Evolutionary conservation across 2,329 filamentous ascomycete genomes (phyloP).

Genomic region (Huntiella savannae): DNA sequence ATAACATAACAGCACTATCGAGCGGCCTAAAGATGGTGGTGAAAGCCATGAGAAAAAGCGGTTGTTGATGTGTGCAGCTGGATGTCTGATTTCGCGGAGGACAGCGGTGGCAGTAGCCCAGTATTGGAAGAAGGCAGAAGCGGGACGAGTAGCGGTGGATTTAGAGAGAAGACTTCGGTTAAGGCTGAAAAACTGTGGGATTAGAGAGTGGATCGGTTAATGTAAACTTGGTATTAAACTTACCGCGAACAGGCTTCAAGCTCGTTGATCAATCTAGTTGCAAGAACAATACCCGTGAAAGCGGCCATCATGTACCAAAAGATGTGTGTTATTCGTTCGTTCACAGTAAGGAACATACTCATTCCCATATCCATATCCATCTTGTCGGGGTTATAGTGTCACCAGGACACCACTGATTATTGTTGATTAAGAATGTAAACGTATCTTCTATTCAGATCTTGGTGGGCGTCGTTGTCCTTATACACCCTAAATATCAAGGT

Average conservation of each 20-base stretch:
- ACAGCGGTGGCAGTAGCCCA: conserved; percentile 43
- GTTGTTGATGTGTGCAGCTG: conserved; percentile 26
- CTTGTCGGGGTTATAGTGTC: too few relatives aligned
- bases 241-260: conserved; percentile 25
- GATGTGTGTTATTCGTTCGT: conserved; percentile 28
- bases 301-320: conserved; percentile 42
- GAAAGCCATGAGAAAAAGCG: conserved; percentile 34
- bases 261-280: conserved; percentile 25
- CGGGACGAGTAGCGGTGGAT: conserved; percentile 31
- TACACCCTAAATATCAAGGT: too few relatives aligned
- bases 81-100: conserved; percentile 35
- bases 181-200: conserved; percentile 21
- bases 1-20: conserved; percentile 34
- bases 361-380: conserved; percentile 16
- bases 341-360: conserved; percentile 23
- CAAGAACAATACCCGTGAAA: conserved; percentile 24
- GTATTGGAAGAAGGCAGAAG: conserved; percentile 24
- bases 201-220: neutral
- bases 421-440: too few relatives aligned
- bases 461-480: too few relatives aligned
- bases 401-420: too few relatives aligned
- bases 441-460: too few relatives aligned
- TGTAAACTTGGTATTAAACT: neutral
- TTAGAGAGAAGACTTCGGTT: conserved; percentile 18
- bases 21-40: conserved; percentile 37